Base-by-base conservation (phyloP, 1,139 yeast genomes). In the Keqinozyma sinolaborantium region DNA sequence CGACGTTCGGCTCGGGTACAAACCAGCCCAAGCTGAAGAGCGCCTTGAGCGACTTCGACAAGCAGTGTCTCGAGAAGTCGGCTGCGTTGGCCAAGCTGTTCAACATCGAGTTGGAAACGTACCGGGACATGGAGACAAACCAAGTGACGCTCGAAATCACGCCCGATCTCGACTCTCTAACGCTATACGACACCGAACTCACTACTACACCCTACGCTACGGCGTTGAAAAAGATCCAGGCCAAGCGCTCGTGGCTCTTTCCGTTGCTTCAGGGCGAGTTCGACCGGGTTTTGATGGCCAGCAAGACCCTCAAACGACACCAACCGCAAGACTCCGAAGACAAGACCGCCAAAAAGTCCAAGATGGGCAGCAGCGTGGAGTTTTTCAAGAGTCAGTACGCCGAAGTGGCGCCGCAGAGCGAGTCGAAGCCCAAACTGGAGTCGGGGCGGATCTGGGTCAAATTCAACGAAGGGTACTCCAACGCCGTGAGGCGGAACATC, bases 391-490 rank as follows among this genome's bases (percentile, higher is more conserved):
- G 55, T 2, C 59, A 53, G 36, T 67, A 68, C 36, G 70, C 63
- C 18, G 64, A 58, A 14, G 41, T 63, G 10, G 41, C 59, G 4
- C 50, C 48, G 11, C 59, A 52, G 32, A 41, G 46, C 13, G 48
- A 48, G 8, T 44, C 44, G 20, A 24, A 42, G 2, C 36, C 36
- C 14, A 47, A 43, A n/a, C 41, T 42, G 18, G 44, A 48, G 13
- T 37, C 54, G n/a, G 35, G 34, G 9, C 66, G 83, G 40, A 83
- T 87, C 5, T 92, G 97, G 97, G 85, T 92, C 11, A 90, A 85
- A 50, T 90, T 82, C 49, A 84, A 84, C 43, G 97, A 90, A 56
- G 97, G 98, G 2, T 90, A 84, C 48, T 85, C 95, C 6, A 85
- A 90, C 56, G 98, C 98, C 0, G 97, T 92, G 1, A 64, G 95